A percentile compares a stretch with the other conserved stretches of the same genome.
Conservation (phyloP, 2,329 filamentous ascomycete genomes). For the Sclerotinia borealis region DNA sequence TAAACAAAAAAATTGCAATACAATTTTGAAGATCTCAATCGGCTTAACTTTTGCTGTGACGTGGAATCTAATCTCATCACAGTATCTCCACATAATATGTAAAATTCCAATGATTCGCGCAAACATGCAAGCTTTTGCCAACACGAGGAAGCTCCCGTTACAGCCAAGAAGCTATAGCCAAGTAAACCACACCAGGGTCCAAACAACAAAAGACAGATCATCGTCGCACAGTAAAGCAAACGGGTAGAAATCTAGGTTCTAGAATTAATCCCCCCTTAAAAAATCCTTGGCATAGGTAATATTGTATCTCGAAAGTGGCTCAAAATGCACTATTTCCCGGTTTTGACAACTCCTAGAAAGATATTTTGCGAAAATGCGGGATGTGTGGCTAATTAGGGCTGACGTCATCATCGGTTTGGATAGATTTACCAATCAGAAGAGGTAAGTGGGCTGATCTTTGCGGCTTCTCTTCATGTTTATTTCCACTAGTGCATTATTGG, state of each 20-base stretch:
- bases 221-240: neutral
- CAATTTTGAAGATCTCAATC: neutral
- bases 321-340: neutral
- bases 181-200: neutral
- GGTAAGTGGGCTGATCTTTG: neutral
- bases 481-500: too few relatives aligned
- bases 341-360: neutral
- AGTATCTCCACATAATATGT: neutral
- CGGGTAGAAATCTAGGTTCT: neutral
- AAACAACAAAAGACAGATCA: neutral
- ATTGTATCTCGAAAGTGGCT: neutral
- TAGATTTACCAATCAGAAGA: neutral
- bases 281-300: conserved; percentile 6
- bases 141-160: neutral
- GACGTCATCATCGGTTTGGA: neutral
- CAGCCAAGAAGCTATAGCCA: neutral
- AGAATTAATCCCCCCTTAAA: neutral
- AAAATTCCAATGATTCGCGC: neutral
- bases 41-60: neutral
- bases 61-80: neutral
- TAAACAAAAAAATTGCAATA: neutral
- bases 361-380: neutral
- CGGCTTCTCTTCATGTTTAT: neutral
- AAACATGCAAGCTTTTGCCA: conserved; percentile 1
- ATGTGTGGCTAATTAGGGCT: neutral